Conservation (phyloP, 306 rosid species). For the Inga leiocalycina region DNA sequence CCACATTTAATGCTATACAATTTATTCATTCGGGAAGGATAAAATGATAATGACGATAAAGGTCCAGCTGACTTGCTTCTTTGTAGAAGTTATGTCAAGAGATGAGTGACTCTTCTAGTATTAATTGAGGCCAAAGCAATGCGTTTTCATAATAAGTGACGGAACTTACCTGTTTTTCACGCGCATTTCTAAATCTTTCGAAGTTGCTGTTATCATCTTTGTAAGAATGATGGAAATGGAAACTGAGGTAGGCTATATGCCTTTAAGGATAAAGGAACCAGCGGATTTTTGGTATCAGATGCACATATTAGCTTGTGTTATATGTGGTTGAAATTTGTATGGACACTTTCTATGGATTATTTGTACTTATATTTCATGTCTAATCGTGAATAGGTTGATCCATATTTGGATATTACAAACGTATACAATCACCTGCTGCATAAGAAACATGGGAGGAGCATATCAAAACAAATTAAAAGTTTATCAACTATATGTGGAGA, state of each 20-base stretch:
- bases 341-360: not conserved
- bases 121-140: not conserved
- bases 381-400: conserved; percentile 65
- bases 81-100: not conserved
- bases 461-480: conserved; percentile 67
- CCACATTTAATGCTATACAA: not conserved
- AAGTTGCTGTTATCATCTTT: not conserved
- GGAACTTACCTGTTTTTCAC: not conserved
- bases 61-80: not conserved
- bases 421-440: conserved; percentile 66
- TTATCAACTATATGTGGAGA: conserved; percentile 76
- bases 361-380: conserved; percentile 21
- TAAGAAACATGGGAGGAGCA: conserved; percentile 64
- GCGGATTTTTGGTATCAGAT: not conserved
- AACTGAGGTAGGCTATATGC: not conserved
- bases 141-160: not conserved
- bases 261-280: not conserved
- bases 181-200: not conserved
- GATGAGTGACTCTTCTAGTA: not conserved
- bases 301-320: not conserved
- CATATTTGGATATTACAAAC: conserved; percentile 74
- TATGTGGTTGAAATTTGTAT: conserved; percentile 1
- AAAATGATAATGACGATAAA: not conserved
- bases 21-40: not conserved
- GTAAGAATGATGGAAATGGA: not conserved